phyloP scores from a whole-genome alignment of 768 basidiomycete genomes.

The Kwoniella sp. region DNA sequence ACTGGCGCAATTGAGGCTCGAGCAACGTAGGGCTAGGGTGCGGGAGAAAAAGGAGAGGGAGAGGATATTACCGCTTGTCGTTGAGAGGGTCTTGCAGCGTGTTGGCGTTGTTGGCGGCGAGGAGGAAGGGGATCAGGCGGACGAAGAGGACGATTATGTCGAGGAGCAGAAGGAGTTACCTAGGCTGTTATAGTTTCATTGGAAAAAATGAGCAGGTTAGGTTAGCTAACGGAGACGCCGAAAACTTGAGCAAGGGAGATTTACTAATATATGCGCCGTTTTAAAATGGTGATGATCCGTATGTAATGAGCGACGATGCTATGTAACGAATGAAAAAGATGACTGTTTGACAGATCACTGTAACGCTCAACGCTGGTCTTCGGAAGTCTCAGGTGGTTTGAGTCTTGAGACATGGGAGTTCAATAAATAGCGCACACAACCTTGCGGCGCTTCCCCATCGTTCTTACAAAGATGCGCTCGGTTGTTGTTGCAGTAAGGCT shows the following conservation, averaged over 20 bases:
- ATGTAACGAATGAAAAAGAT: background rate
- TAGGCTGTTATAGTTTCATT: constrained; percentile 16
- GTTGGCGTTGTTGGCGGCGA: constrained; percentile 39
- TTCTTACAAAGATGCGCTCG: no score
- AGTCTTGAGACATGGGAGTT: no score
- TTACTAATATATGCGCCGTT: no score
- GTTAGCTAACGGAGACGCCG: no score
- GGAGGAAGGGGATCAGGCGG: constrained; percentile 8
- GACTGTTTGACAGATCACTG: no score
- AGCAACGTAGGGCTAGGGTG: constrained; percentile 27
- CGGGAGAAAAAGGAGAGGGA: constrained; percentile 44
- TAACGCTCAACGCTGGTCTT: no score
- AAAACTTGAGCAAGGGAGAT: background rate
- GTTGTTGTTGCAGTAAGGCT: no score
- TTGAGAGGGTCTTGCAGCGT: constrained; percentile 46
- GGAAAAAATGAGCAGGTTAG: no score
- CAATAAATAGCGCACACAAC: no score
- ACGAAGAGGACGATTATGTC: background rate
- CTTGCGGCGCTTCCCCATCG: no score
- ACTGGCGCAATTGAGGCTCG: constrained; percentile 29
- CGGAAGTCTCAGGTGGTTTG: no score
- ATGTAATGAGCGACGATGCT: background rate
- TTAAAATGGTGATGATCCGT: no score
- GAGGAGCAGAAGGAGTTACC: constrained; percentile 11
- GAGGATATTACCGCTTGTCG: constrained; percentile 45